Conservation (phyloP, 129 eudicot genomes). For the Tagetes erecta region DNA sequence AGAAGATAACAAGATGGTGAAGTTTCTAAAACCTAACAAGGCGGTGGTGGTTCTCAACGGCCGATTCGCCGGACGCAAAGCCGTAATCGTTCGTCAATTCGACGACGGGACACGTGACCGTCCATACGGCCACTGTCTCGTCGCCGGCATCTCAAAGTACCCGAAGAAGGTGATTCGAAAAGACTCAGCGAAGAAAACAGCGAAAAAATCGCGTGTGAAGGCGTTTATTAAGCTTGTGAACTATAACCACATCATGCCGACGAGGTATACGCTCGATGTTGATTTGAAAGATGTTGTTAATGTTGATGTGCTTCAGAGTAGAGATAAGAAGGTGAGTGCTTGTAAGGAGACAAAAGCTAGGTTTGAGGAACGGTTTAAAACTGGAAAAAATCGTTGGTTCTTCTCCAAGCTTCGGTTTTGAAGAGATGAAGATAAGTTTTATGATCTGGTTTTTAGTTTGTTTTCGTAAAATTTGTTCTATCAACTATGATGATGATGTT, state of each 20-base stretch:
- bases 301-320: constrained; percentile 14
- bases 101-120: constrained; percentile 65
- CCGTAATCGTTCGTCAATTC: constrained; percentile 41
- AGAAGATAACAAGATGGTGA: not conserved
- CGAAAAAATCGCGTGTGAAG: constrained; percentile 12
- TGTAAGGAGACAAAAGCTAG: constrained; percentile 26
- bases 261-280: constrained; percentile 40
- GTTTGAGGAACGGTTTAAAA: constrained; percentile 5
- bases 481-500: not conserved
- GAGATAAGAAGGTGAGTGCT: constrained; percentile 37
- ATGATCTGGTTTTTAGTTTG: not conserved
- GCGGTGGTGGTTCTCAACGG: constrained; percentile 60
- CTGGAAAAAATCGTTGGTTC: constrained; percentile 6
- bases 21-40: constrained; percentile 44
- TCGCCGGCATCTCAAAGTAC: constrained; percentile 52
- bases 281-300: constrained; percentile 42
- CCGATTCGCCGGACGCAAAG: constrained; percentile 56
- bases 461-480: not conserved
- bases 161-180: constrained; percentile 49
- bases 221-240: constrained; percentile 12
- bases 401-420: constrained; percentile 15
- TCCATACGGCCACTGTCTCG: constrained; percentile 57
- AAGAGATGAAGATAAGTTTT: not conserved
- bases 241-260: constrained; percentile 9
- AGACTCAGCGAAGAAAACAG: constrained; percentile 8